A percentile compares a stretch with the other conserved stretches of the same genome.
Conservation (phyloP, 352 stramenopile genomes). For the Pseudoperonospora humuli region DNA sequence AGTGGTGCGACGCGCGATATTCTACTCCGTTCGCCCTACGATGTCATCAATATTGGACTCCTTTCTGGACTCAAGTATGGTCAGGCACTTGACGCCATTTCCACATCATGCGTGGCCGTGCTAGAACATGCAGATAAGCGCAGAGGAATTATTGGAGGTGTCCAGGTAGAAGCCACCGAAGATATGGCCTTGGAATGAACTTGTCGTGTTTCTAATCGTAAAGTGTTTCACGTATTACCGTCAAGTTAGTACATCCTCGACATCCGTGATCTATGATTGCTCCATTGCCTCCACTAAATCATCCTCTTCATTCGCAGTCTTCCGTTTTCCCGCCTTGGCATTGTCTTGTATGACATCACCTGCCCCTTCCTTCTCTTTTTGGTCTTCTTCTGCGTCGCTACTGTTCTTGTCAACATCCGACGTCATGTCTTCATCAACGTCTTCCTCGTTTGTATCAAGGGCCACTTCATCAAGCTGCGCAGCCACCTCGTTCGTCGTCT, state of each 20-base stretch:
- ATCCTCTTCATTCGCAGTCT: constrained; percentile 5
- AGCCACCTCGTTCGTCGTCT: constrained; percentile 25
- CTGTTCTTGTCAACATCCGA: constrained; percentile 22
- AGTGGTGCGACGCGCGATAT: constrained; percentile 69
- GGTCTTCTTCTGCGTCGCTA: constrained; percentile 14
- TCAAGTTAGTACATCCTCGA: neutral
- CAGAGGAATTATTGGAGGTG: constrained; percentile 38
- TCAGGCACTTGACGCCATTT: constrained; percentile 59
- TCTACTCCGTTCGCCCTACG: constrained; percentile 71
- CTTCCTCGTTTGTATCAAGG: constrained; percentile 25
- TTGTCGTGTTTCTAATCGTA: constrained; percentile 6
- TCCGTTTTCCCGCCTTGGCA: constrained; percentile 1
- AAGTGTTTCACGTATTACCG: no score
- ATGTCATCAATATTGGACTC: constrained; percentile 74
- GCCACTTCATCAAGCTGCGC: constrained; percentile 26
- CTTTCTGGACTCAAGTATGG: constrained; percentile 63
- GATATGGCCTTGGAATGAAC: constrained; percentile 44
- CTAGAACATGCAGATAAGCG: constrained; percentile 54
- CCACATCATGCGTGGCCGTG: constrained; percentile 42
- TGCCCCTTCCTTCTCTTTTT: constrained; percentile 9
- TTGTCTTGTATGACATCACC: constrained; percentile 10
- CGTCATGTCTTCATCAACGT: constrained; percentile 35
- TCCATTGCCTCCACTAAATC: constrained; percentile 24
- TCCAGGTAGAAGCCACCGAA: constrained; percentile 27
- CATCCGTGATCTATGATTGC: constrained; percentile 12